phyloP scores from a whole-genome alignment of 140 eudicot species.

The Ambrosia hybrid region DNA sequence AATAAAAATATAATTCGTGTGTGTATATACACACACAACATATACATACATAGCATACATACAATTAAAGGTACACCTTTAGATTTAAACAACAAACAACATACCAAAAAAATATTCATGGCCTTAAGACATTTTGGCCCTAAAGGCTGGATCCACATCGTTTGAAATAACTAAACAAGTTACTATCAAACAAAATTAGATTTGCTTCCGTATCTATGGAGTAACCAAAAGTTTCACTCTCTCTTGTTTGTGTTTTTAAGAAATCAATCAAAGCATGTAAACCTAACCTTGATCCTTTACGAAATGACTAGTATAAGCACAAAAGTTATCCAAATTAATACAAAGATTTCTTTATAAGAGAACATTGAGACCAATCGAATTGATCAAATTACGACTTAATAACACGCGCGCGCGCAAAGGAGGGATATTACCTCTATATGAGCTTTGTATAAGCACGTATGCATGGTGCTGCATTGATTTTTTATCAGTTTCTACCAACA shows the following conservation, averaged over 20 bases:
- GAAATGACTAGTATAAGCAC: not conserved
- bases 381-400: not conserved
- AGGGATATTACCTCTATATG: conserved; percentile 30
- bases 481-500: conserved; percentile 43
- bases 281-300: not conserved
- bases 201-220: no score
- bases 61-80: no score
- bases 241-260: no score
- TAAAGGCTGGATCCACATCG: no score
- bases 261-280: not conserved
- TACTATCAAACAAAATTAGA: not conserved
- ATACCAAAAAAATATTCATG: not conserved
- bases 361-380: not conserved
- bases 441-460: conserved; percentile 23
- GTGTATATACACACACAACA: no score
- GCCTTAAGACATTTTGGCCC: no score
- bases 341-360: not conserved
- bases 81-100: no score
- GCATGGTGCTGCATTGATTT: conserved; percentile 22
- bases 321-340: not conserved
- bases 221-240: no score
- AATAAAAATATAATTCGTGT: no score
- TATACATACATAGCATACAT: no score
- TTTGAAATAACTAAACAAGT: no score
- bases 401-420: not conserved